Evolutionary conservation across 108 stramenopile genomes (phyloP), one percentile per base, ranked within the genome.

Genomic region (Cylindrotheca fusiformis): DNA sequence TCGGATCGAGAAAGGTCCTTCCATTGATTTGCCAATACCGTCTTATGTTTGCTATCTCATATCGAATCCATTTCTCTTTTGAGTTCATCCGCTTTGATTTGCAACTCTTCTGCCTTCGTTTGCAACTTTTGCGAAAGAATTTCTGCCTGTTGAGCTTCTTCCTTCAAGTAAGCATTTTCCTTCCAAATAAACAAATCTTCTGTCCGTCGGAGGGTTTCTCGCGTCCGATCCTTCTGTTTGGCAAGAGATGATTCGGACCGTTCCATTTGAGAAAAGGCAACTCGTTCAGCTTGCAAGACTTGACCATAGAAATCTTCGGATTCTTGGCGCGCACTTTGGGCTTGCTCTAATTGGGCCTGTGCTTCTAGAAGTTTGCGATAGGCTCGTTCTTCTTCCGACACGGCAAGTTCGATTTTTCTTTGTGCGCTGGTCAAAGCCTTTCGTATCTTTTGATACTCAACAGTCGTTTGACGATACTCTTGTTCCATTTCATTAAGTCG

Each of bases 331-430:
- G 36, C 36, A 10, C 14, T 14, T 53, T 55, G 20, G 17, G 65
- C 65, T 28, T 65, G 27, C 23, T 55, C 20, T 17, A 55, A 47
- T 24, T 33, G 54, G 18, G 14, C 14, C 29, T 65, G 65, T 30
- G 65, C 65, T 0, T 41, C 54, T 44, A 45, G 54, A 41, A 65
- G 20, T 6, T 23, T 12, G 45, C 47, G 8, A 24, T 41, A 52
- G 20, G 65, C 65, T 27, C 19, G 2, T 33, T 48, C 45, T 47
- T 65, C 65, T 32, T 28, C 44, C 27, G 5, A n/a, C 10, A 46
- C 3, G 3, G 54, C 54, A 4, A 47, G 54, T 19, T 55, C 54
- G 10, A 65, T 27, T 53, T 55, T 22, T 3, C 44, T 48, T 47
- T 2, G 29, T 21, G 65, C 53, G 31, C 20, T 23, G 28, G 28